phyloP scores from a whole-genome alignment of 805 yeast species.

The Cyberlindnera amylophila region DNA sequence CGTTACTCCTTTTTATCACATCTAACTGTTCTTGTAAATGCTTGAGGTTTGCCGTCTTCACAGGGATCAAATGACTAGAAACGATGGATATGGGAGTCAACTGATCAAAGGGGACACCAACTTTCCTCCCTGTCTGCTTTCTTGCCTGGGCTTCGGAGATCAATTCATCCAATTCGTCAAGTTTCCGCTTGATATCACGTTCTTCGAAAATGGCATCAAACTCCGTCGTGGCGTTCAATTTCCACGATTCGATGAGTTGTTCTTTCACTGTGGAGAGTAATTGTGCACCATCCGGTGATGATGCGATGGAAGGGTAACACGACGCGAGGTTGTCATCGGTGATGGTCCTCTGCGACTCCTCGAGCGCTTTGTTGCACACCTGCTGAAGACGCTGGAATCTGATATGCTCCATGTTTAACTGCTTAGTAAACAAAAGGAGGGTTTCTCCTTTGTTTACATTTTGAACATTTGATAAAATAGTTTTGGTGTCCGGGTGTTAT shows the following conservation, averaged over 20 bases:
- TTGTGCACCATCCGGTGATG: conserved; percentile 37
- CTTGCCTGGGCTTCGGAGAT: conserved; percentile 33
- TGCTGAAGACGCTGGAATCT: conserved; percentile 45
- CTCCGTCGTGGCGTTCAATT: conserved; percentile 38
- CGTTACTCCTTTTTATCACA: conserved; percentile 11
- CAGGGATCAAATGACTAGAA: conserved; percentile 24
- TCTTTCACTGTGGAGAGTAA: conserved; percentile 42
- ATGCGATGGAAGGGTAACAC: conserved; percentile 50
- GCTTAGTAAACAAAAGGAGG: neutral
- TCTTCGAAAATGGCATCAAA: conserved; percentile 49
- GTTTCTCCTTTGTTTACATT: neutral
- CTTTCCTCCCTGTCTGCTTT: conserved; percentile 2
- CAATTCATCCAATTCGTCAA: conserved; percentile 43
- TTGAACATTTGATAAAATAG: too few species aligned
- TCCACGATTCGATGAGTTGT: conserved; percentile 48
- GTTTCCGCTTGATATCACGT: conserved; percentile 36
- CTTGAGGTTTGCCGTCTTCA: conserved; percentile 20
- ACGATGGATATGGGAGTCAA: conserved; percentile 20
- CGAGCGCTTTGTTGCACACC: conserved; percentile 48
- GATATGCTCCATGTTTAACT: conserved; percentile 1
- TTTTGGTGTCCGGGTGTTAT: too few species aligned
- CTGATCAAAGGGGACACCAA: conserved; percentile 19
- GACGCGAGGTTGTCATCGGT: conserved; percentile 43
- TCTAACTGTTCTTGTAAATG: conserved; percentile 17
- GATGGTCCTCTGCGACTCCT: conserved; percentile 46